phyloP scores from a whole-genome alignment of 441 rosid genomes.

The Manihot esculenta region DNA sequence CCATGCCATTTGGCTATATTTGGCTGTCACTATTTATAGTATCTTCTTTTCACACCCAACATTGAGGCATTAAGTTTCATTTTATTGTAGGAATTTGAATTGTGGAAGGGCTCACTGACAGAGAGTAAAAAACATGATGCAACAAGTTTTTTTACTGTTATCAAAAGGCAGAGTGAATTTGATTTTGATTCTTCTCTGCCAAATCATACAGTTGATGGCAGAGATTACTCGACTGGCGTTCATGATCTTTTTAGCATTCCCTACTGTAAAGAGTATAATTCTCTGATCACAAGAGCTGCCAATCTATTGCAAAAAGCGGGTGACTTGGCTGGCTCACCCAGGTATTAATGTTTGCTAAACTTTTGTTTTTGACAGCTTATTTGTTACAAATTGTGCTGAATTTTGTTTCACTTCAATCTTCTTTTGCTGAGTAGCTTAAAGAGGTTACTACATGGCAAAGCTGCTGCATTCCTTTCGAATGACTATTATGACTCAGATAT shows the following conservation, averaged over 20 bases:
- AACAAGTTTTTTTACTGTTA: constrained; percentile 73
- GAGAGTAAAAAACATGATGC: constrained; percentile 58
- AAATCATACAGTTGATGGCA: constrained; percentile 29
- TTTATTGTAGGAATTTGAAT: constrained; percentile 66
- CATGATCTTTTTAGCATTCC: constrained; percentile 65
- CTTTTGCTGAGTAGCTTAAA: constrained; percentile 58
- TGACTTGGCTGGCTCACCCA: constrained; percentile 62
- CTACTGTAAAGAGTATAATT: constrained; percentile 64
- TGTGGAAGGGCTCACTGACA: constrained; percentile 61
- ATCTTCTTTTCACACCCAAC: not conserved
- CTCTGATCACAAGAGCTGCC: constrained; percentile 63
- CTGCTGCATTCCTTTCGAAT: constrained; percentile 89
- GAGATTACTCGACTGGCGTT: constrained; percentile 30
- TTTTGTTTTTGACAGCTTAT: constrained; percentile 17
- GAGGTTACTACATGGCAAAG: constrained; percentile 84
- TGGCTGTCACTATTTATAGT: not conserved
- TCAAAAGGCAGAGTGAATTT: constrained; percentile 65
- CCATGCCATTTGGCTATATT: not conserved
- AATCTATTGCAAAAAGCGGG: constrained; percentile 88
- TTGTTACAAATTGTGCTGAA: constrained; percentile 1
- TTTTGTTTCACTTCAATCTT: constrained; percentile 17
- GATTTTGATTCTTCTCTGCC: constrained; percentile 42
- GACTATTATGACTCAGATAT: constrained; percentile 88
- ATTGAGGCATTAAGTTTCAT: constrained; percentile 18
- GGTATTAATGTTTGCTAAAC: constrained; percentile 44